These are phyloP conservation scores for Hymenotorrendiella dingleyae DNA, from an alignment of 2,329 filamentous ascomycete species.

Conservation along the genomic window DNA sequence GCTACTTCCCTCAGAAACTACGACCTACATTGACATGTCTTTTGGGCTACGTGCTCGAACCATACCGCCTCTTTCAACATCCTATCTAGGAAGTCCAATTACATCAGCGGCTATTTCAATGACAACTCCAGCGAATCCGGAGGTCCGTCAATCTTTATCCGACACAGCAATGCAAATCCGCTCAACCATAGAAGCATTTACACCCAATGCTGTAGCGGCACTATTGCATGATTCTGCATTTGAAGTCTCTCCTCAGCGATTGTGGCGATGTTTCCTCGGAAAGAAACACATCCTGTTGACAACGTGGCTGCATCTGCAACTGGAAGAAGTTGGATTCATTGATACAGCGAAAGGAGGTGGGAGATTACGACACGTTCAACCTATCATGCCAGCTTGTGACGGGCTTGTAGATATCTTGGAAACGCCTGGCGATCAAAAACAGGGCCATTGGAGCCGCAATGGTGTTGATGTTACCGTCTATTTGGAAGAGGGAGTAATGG, in stretches of 20 bases:
- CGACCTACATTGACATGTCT: constrained; percentile 34
- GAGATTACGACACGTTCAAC: constrained; percentile 35
- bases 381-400: constrained; percentile 38
- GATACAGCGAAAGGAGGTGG: constrained; percentile 7
- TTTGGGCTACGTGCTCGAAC: constrained; percentile 37
- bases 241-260: constrained; percentile 40
- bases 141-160: constrained; percentile 7
- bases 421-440: constrained; percentile 9
- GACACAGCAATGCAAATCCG: constrained; percentile 31
- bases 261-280: constrained; percentile 44
- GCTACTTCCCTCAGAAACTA: constrained; percentile 19
- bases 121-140: background rate
- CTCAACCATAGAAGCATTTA: constrained; percentile 33
- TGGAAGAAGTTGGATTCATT: constrained; percentile 39
- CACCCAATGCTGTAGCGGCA: constrained; percentile 33
- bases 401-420: constrained; percentile 40
- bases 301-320: constrained; percentile 36
- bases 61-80: constrained; percentile 34
- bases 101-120: constrained; percentile 33
- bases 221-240: constrained; percentile 38
- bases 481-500: constrained; percentile 29
- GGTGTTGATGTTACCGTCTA: constrained; percentile 34
- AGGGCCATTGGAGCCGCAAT: constrained; percentile 21
- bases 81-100: constrained; percentile 40
- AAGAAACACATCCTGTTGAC: constrained; percentile 37